These are phyloP conservation scores for Boletus sp. DNA, from an alignment of 1,284 basidiomycete species.

Conservation along the genomic window DNA sequence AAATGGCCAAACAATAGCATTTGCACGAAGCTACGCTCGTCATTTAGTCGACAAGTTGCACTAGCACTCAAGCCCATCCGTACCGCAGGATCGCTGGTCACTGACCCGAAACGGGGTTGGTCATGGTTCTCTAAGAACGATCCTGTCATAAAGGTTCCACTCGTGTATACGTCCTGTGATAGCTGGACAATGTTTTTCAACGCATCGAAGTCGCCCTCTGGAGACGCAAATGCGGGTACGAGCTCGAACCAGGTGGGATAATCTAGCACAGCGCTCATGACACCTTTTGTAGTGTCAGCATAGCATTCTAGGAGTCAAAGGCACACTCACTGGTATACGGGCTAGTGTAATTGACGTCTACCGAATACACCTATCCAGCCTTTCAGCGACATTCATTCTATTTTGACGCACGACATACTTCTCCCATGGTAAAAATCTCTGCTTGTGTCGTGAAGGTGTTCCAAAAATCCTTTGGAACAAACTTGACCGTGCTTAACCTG, in stretches of 20 bases:
- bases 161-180: slow-evolving; percentile 51
- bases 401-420: slow-evolving; percentile 47
- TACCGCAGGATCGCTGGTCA: slow-evolving; percentile 49
- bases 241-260: slow-evolving; percentile 72
- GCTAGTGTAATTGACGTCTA: slow-evolving; percentile 43
- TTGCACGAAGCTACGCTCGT: slow-evolving; percentile 45
- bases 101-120: slow-evolving; percentile 65
- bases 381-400: slow-evolving; percentile 2
- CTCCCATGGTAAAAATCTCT: slow-evolving; percentile 78
- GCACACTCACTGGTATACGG: slow-evolving; percentile 43
- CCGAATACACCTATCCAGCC: slow-evolving; percentile 42
- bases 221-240: slow-evolving; percentile 56
- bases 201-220: slow-evolving; percentile 57
- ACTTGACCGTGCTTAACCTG: slow-evolving; percentile 54
- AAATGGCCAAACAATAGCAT: slow-evolving; percentile 54
- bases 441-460: slow-evolving; percentile 61
- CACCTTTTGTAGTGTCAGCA: slow-evolving; percentile 27
- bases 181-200: slow-evolving; percentile 50
- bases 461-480: slow-evolving; percentile 67
- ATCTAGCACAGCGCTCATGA: slow-evolving; percentile 60
- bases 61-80: slow-evolving; percentile 39
- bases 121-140: slow-evolving; percentile 86
- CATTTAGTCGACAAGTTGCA: slow-evolving; percentile 20
- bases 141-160: slow-evolving; percentile 57
- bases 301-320: background rate